phyloP scores from a whole-genome alignment of 129 eudicot species.

The Kitagawia praeruptora region DNA sequence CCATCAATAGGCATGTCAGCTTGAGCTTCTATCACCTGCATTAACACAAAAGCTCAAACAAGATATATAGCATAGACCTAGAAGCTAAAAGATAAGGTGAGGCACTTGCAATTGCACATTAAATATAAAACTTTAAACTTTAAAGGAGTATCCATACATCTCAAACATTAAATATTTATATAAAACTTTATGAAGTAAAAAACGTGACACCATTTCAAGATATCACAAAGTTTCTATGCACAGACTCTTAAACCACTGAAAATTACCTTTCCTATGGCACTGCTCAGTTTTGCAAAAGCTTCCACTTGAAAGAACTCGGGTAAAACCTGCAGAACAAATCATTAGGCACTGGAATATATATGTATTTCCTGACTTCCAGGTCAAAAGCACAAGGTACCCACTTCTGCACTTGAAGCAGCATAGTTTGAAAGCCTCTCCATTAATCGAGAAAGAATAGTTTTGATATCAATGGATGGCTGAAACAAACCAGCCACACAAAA shows the following conservation, averaged over 20 bases:
- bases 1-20: slow-evolving; percentile 79
- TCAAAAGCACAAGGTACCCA: slow-evolving; percentile 28
- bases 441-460: slow-evolving; percentile 80
- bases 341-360: slow-evolving; percentile 17
- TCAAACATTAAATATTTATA: neutral
- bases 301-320: slow-evolving; percentile 96
- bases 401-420: slow-evolving; percentile 93
- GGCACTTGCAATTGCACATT: too few relatives aligned
- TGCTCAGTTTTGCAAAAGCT: slow-evolving; percentile 85
- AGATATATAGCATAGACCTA: slow-evolving; percentile 8
- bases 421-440: slow-evolving; percentile 96
- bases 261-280: slow-evolving; percentile 83
- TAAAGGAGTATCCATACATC: neutral
- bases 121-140: neutral
- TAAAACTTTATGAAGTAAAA: neutral
- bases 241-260: slow-evolving; percentile 12
- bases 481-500: slow-evolving; percentile 3
- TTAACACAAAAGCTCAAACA: slow-evolving; percentile 3
- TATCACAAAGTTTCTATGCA: slow-evolving; percentile 9
- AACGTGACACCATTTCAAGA: neutral
- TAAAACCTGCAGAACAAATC: slow-evolving; percentile 61
- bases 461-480: slow-evolving; percentile 88
- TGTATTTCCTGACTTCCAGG: slow-evolving; percentile 1
- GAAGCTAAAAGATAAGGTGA: neutral
- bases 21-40: slow-evolving; percentile 96